Conservation (phyloP, 2,329 filamentous ascomycete species). For the Didymella sp. region DNA sequence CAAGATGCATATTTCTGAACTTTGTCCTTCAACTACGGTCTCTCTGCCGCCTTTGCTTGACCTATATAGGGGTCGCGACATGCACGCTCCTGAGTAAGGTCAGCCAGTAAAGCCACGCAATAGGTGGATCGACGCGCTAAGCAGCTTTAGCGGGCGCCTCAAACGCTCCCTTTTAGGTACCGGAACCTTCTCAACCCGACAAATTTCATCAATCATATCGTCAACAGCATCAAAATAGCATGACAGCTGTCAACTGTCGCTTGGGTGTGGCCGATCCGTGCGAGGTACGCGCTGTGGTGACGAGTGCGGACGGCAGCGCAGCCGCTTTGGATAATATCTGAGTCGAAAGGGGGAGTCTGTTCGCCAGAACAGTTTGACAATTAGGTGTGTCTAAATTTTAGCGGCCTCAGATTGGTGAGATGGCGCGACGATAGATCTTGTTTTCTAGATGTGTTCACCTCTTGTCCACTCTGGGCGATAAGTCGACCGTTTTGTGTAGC, state of each 20-base stretch:
- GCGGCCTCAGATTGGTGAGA: slow-evolving; percentile 21
- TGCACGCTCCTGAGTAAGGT: not conserved
- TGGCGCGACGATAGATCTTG: slow-evolving; percentile 12
- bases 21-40: slow-evolving; percentile 11
- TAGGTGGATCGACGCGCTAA: slow-evolving; percentile 17
- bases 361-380: not conserved
- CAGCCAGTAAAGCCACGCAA: slow-evolving; percentile 27
- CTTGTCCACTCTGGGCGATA: slow-evolving; percentile 12
- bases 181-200: slow-evolving; percentile 4
- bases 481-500: slow-evolving; percentile 17
- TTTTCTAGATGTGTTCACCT: slow-evolving; percentile 19
- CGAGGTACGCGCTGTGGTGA: slow-evolving; percentile 5
- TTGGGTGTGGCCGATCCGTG: slow-evolving; percentile 8
- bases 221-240: not conserved
- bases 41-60: slow-evolving; percentile 8
- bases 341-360: slow-evolving; percentile 15
- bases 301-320: not conserved
- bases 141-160: slow-evolving; percentile 20
- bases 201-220: slow-evolving; percentile 18
- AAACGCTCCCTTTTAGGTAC: slow-evolving; percentile 18
- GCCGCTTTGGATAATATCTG: slow-evolving; percentile 15
- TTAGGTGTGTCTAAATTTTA: slow-evolving; percentile 12
- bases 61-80: not conserved
- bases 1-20: slow-evolving; percentile 12
- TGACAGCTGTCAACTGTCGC: slow-evolving; percentile 14